Evolutionary conservation across 2,329 filamentous ascomycete genomes (phyloP).

Genomic region (Chaetomiaceae sp.): DNA sequence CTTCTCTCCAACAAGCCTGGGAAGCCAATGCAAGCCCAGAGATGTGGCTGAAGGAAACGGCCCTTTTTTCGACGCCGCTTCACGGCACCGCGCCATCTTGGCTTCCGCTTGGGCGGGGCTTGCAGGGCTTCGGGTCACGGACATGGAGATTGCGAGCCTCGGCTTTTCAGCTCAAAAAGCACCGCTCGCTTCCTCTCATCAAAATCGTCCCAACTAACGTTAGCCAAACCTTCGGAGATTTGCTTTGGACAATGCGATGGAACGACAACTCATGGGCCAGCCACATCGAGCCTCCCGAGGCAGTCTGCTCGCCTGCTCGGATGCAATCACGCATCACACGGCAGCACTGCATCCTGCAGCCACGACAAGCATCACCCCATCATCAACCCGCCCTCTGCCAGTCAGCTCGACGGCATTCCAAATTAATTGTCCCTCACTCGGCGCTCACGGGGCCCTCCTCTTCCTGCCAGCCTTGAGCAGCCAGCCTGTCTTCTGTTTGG

Average conservation of each 20-base stretch:
- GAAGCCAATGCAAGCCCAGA: conserved; percentile 13
- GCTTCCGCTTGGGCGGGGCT: conserved; percentile 1
- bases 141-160: conserved; percentile 1
- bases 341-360: conserved; percentile 9
- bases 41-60: conserved; percentile 26
- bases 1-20: neutral
- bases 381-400: conserved; percentile 5
- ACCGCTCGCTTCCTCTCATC: neutral
- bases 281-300: too few species aligned
- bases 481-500: too few species aligned
- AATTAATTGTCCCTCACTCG: conserved; percentile 10
- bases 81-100: conserved; percentile 13
- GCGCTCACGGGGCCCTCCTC: neutral
- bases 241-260: conserved; percentile 3
- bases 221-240: conserved; percentile 7
- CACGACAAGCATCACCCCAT: neutral
- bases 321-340: neutral
- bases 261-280: neutral
- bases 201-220: neutral
- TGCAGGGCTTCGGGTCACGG: neutral
- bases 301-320: neutral
- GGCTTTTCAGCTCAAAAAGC: neutral
- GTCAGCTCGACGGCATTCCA: conserved; percentile 2
- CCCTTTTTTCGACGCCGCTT: conserved; percentile 20
- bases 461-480: too few species aligned